phyloP scores from a whole-genome alignment of 352 stramenopile species.

The Globisporangium viniferum region DNA sequence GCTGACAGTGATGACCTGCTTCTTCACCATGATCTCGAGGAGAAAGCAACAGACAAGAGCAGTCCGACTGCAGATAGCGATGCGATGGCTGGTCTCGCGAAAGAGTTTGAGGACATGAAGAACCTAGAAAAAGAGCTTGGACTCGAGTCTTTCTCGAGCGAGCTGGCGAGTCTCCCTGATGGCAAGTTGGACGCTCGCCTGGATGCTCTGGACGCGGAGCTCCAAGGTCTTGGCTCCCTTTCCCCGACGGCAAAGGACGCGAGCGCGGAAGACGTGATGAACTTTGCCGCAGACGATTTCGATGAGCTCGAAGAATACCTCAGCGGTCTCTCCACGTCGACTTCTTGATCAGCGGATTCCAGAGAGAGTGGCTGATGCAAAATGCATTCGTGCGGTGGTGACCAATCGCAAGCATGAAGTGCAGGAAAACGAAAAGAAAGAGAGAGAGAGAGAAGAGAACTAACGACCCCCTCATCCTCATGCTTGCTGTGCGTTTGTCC shows the following conservation, averaged over 20 bases:
- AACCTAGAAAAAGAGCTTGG: slow-evolving; percentile 81
- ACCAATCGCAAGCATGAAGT: background rate
- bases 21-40: slow-evolving; percentile 30
- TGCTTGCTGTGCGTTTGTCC: background rate
- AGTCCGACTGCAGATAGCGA: slow-evolving; percentile 20
- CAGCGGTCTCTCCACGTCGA: slow-evolving; percentile 63
- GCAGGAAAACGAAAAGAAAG: background rate
- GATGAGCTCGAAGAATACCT: slow-evolving; percentile 88
- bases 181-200: slow-evolving; percentile 60
- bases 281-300: slow-evolving; percentile 87
- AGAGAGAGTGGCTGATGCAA: background rate
- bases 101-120: slow-evolving; percentile 83
- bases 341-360: slow-evolving; percentile 10
- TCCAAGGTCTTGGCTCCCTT: slow-evolving; percentile 58
- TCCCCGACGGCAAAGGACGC: slow-evolving; percentile 42
- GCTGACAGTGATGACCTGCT: slow-evolving; percentile 26
- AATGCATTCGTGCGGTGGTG: background rate
- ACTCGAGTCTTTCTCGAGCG: slow-evolving; percentile 53
- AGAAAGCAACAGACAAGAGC: slow-evolving; percentile 31
- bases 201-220: slow-evolving; percentile 69
- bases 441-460: background rate
- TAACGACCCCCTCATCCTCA: slow-evolving; percentile 1
- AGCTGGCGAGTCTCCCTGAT: slow-evolving; percentile 38
- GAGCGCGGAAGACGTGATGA: slow-evolving; percentile 63
- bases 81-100: slow-evolving; percentile 42